Evolutionary conservation across 176 grass and related monocot genomes (phyloP).

Genomic region (Oryza glumipatula): DNA sequence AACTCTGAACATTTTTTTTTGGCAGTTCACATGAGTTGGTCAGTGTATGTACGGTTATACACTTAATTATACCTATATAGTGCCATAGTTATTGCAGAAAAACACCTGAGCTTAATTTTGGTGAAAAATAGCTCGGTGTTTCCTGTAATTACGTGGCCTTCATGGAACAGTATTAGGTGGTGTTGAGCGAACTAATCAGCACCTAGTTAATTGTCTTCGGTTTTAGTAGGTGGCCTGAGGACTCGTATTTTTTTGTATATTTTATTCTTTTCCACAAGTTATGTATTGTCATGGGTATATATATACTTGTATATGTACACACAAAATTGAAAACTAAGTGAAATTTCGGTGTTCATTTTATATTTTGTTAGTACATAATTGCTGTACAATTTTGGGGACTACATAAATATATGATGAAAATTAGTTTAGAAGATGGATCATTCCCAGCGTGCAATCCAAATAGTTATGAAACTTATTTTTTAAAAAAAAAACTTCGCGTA

Average conservation of each 20-base stretch:
- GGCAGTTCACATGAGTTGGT: slow-evolving; percentile 21
- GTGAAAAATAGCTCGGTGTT: background rate
- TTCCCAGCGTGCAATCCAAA: too few species aligned
- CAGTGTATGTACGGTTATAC: background rate
- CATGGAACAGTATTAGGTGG: background rate
- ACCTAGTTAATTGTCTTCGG: background rate
- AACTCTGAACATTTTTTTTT: slow-evolving; percentile 19
- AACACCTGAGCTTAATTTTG: slow-evolving; percentile 36
- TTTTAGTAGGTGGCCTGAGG: slow-evolving; percentile 16
- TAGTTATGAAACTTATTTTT: too few species aligned
- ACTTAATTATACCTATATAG: background rate
- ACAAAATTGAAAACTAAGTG: background rate
- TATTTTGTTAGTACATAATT: background rate
- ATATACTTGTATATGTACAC: background rate
- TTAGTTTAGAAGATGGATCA: too few species aligned
- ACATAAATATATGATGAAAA: background rate
- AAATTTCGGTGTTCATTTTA: background rate
- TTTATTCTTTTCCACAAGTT: background rate
- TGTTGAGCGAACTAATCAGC: background rate
- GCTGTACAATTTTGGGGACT: background rate
- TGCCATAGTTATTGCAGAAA: slow-evolving; percentile 39
- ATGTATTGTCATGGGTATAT: background rate
- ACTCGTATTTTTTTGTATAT: background rate
- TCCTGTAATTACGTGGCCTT: slow-evolving; percentile 43
- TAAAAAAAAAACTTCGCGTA: too few species aligned